Percentiles rank a stretch among this genome's conserved stretches.
Conservation (phyloP, 768 basidiomycete genomes). For the Scleroderma citrinum region DNA sequence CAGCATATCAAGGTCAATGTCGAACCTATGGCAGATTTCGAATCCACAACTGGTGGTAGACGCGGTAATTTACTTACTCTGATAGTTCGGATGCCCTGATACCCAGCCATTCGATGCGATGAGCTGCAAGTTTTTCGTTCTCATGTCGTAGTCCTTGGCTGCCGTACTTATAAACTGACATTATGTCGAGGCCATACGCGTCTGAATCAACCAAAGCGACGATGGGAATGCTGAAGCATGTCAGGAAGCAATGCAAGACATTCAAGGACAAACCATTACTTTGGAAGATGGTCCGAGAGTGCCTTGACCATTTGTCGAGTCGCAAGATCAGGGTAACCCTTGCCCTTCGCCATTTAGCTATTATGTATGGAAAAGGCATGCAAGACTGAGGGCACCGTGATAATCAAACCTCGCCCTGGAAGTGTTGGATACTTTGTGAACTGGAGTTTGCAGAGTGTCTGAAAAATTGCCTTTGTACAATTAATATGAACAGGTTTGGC, state of each 20-base stretch:
- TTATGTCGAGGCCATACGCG: constrained; percentile 88
- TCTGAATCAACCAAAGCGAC: constrained; percentile 84
- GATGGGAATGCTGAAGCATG: constrained; percentile 58
- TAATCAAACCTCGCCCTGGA: constrained; percentile 62
- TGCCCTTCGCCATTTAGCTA: constrained; percentile 54
- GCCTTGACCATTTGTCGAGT: constrained; percentile 80
- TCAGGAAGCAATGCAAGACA: not conserved
- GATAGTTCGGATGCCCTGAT: constrained; percentile 63
- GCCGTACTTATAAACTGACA: constrained; percentile 82
- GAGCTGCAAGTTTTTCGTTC: constrained; percentile 56
- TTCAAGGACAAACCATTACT: not conserved
- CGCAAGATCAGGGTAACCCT: constrained; percentile 93
- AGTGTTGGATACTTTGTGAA: constrained; percentile 45
- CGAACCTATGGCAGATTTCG: constrained; percentile 38
- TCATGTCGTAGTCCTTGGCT: constrained; percentile 70
- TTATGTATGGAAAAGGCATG: not conserved
- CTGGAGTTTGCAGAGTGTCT: constrained; percentile 62
- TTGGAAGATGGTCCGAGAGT: constrained; percentile 60
- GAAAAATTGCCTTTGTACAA: constrained; percentile 78
- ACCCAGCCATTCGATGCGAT: constrained; percentile 76
- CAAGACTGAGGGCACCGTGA: constrained; percentile 52
- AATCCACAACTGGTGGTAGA: not conserved
- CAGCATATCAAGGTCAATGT: constrained; percentile 52
- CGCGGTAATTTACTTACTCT: constrained; percentile 35
- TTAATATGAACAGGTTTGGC: not conserved